Base-by-base conservation (phyloP, 495 filamentous ascomycete species). In the Apodospora peruviana region DNA sequence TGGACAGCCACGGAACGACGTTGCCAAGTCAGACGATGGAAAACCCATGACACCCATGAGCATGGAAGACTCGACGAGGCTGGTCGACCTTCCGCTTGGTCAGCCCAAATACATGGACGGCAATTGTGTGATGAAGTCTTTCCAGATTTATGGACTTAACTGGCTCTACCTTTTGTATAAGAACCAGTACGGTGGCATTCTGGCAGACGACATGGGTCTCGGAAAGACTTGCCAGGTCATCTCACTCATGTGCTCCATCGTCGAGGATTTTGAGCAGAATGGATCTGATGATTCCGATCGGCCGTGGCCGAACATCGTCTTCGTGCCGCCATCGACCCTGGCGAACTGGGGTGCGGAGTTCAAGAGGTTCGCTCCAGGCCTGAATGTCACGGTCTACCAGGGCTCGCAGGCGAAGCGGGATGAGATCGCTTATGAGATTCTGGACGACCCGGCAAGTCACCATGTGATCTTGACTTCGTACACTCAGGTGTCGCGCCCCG, bases 191-290 rank as follows among this genome's bases (percentile, higher is more conserved):
- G 89, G 86, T 47, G 86, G 90, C 39, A 97, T 98, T 51, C 72
- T 98, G 14, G 94, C 93, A 0, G 93, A 98, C 62, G 93, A 98
- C 55, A 98, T 98, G 93, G 93, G 93, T 37, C 76, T 97, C 8
- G 93, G 93, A 10, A 98, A 98, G 72, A 98, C 93, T 0, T 95
- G 90, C 56, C 91, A 97, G 59, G 90, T 98, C 45, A 95, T 98
- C 54, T 80, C 90, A 0, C 91, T 97, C 62, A 76, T 98, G 19
- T 83, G 90, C 3, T 85, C 95, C 53, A 71, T 98, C 5, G 79
- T 82, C 12, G 80, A 89, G 54, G 80, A 57, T 2, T 63, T 61
- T 36, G 52, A 56, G n/a, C 19, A 25, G 7, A 48, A 51, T 7
- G 43, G 49, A 12, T 35, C 45, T 3, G 48, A 44, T 1, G 47